Conservation (phyloP, 1,284 basidiomycete genomes). For the Boletellus deceptivus region DNA sequence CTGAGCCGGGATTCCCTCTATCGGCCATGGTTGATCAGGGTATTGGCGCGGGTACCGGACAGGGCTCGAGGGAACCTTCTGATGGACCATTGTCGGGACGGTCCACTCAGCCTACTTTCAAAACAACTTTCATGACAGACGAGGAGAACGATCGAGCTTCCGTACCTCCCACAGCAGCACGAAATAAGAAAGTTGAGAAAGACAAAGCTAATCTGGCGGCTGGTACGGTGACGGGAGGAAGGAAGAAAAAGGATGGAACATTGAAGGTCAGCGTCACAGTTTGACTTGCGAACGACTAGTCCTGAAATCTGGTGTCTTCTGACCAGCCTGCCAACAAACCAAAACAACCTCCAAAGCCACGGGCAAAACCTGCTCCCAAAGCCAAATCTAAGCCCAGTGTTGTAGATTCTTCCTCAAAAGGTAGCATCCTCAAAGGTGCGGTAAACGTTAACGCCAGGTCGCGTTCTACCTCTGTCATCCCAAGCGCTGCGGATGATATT, state of each 20-base stretch:
- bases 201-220: slow-evolving; percentile 12
- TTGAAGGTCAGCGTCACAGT: slow-evolving; percentile 17
- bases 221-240: slow-evolving; percentile 11
- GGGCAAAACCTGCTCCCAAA: slow-evolving; percentile 30
- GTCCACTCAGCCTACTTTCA: slow-evolving; percentile 7
- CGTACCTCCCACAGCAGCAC: slow-evolving; percentile 55
- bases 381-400: slow-evolving; percentile 22
- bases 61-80: not conserved
- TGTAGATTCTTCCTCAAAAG: slow-evolving; percentile 19
- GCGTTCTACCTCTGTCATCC: slow-evolving; percentile 67
- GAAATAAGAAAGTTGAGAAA: slow-evolving; percentile 29
- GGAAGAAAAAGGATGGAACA: slow-evolving; percentile 29
- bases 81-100: slow-evolving; percentile 1
- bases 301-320: not conserved
- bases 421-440: slow-evolving; percentile 24
- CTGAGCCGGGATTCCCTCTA: not conserved
- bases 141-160: slow-evolving; percentile 46
- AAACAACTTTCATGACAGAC: slow-evolving; percentile 7
- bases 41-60: not conserved
- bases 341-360: slow-evolving; percentile 34
- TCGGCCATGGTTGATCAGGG: slow-evolving; percentile 1
- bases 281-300: not conserved
- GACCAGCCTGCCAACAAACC: slow-evolving; percentile 24
- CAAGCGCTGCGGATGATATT: slow-evolving; percentile 36
- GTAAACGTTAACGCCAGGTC: slow-evolving; percentile 52